Evolutionary conservation across 805 yeast genomes (phyloP), one percentile per base, ranked within the genome.

Genomic region (Metschnikowia picachoensis): DNA sequence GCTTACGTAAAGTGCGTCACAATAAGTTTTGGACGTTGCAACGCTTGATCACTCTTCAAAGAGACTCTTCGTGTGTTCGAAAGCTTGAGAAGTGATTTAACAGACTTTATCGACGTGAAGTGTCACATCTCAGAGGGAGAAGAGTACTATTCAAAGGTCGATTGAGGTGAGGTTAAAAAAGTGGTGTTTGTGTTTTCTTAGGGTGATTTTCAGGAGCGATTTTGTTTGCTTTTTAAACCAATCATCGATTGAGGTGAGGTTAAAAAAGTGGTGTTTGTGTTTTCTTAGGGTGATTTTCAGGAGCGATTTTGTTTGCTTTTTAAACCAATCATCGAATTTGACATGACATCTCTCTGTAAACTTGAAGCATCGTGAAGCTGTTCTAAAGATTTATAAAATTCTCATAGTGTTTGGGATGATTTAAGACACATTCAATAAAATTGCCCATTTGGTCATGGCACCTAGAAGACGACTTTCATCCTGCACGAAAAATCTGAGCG

Each of bases 11-110:
- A 81, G 57, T 78, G 80, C 50, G 64, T 79, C 46, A 76, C 77
- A 10, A 55, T 80, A 35, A 80, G 81, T 30, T 81, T 81, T 59
- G 87, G 87, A 3, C 61, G 86, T 56, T 81, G 86, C 60, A 85
- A 83, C 34, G 78, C 78, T 3, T 73, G 81, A 71, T 70, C 83
- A 2, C 64, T 79, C 33, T 81, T 77, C 56, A 70, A 35, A 30
- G 83, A 79, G 36, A 70, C 85, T 0, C 65, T 80, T 30, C 66
- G 68, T 35, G 65, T 76, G 0, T 79, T 81, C 57, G 72, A 70
- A 43, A 51, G 57, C 13, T 64, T 78, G 40, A 32, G 76, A 33
- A 59, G 58, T 30, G 70, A 74, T 46, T 78, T 80, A 50, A 68
- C 58, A n/a, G 69, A 60, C n/a, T 79, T 81, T 53, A 72, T 81